Conservation (phyloP, 805 yeast genomes). For the Phaffomyces antillensis region DNA sequence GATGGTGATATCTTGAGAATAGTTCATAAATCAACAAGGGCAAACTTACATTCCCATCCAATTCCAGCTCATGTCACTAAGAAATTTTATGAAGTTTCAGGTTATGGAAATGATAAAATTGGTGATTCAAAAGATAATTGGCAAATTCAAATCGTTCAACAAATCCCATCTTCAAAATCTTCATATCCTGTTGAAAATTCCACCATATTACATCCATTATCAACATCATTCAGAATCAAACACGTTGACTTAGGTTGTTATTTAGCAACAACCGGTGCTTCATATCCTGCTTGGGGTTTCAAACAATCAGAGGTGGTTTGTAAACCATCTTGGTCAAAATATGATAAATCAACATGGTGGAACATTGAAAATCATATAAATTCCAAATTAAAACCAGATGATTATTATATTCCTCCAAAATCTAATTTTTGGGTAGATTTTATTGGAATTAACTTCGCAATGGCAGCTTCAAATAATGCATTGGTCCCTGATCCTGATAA, state of each 20-base stretch:
- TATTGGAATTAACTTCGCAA: conserved; percentile 65
- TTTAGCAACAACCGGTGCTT: conserved; percentile 62
- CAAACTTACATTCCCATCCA: conserved; percentile 68
- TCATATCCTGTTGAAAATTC: conserved; percentile 43
- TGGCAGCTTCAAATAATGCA: conserved; percentile 84
- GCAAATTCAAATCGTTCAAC: conserved; percentile 76
- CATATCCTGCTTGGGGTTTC: conserved; percentile 79
- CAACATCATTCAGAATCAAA: conserved; percentile 63
- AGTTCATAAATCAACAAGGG: conserved; percentile 52
- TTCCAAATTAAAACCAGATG: conserved; percentile 47
- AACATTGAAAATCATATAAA: conserved; percentile 69
- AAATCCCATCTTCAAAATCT: conserved; percentile 28
- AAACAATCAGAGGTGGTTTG: conserved; percentile 79
- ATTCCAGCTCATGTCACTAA: conserved; percentile 62
- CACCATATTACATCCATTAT: conserved; percentile 60
- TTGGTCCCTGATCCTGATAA: conserved; percentile 70
- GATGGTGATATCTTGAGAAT: conserved; percentile 61
- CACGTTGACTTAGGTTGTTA: conserved; percentile 65
- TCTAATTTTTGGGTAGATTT: conserved; percentile 73
- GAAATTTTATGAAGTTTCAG: conserved; percentile 73
- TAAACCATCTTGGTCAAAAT: conserved; percentile 41
- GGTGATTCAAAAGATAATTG: conserved; percentile 88
- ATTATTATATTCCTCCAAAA: conserved; percentile 46
- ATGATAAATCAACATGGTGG: conserved; percentile 88
- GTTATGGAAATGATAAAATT: conserved; percentile 65